Base-by-base conservation (phyloP, 352 stramenopile species). In the Globisporangium viniferum region DNA sequence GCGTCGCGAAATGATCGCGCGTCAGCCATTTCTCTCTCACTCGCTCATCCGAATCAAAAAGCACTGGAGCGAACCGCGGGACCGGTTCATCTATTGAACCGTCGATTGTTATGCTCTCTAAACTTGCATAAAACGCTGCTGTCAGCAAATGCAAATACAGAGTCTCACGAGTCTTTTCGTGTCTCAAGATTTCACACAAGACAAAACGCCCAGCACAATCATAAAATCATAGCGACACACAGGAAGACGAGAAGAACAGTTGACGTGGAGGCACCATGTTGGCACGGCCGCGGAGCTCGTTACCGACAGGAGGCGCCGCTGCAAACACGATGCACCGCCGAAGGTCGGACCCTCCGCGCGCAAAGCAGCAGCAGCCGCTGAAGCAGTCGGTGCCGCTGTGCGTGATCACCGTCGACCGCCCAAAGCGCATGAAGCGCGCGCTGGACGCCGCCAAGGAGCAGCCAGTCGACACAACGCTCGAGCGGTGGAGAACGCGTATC, bases 321-420 rank as follows among this genome's bases (percentile, higher is more conserved):
- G 46, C 29, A 24, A 56, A 24, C 46, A 4, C 46, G 14, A 33
- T 22, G 20, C 60, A 51, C 18, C 29, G 44, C 20, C 60, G 60
- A 6, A 48, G 44, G 49, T 55, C 31, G 2, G 46, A 59, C 6
- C 7, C 31, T 29, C 22, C 60, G 31, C 60, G 27, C 29, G 3
- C 27, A 14, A 64, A 36, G 39, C 41, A 66, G 20, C 48, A 56
- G 18, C 24, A 24, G 24, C 22, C 41, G 18, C 29, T 27, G 59
- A 18, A 20, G 31, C 8, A 46, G 14, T 15, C 51, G 33, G 3
- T 39, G 2, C 59, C 59, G 24, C 54, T 81, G 62, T 79, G 81
- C 48, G 60, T 78, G 51, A 90, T 90, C 65, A 35, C 58, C 20
- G 67, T 90, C 58, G 76, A 90, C 62, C 74, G 81, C 9, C 81